Conservation (phyloP, 129 eudicot species). For the Flaveria robusta region DNA sequence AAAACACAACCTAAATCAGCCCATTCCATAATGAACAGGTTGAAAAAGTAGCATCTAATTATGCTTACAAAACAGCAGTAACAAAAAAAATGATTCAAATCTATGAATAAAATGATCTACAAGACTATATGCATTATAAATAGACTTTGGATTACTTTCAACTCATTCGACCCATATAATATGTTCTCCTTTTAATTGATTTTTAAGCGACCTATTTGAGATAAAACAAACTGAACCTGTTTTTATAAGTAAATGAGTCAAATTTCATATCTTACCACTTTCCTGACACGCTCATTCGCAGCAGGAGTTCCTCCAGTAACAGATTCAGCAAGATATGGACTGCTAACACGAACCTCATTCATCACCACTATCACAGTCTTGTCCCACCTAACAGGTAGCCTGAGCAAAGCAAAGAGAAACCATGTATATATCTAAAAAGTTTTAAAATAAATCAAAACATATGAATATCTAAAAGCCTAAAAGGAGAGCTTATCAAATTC, state of each 20-base stretch:
- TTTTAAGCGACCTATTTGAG: neutral
- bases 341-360: conserved; percentile 93
- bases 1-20: neutral
- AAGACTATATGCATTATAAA: neutral
- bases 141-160: conserved; percentile 1
- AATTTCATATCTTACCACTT: conserved; percentile 74
- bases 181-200: neutral
- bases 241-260: neutral
- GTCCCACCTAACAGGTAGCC: conserved; percentile 99
- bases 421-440: neutral
- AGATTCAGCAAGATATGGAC: conserved; percentile 94
- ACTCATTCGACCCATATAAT: neutral
- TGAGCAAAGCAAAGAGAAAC: conserved; percentile 23
- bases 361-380: conserved; percentile 90
- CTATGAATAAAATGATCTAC: neutral
- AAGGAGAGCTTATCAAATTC: neutral
- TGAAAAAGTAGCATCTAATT: neutral
- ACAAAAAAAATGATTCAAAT: neutral
- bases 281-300: conserved; percentile 96
- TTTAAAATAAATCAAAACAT: conserved; percentile 1
- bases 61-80: neutral
- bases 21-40: neutral
- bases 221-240: conserved; percentile 2
- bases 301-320: conserved; percentile 93
- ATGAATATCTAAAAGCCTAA: neutral